Evolutionary conservation across 192 early-diverging fungal species (phyloP).

Genomic region (Allomyces macrogynus): DNA sequence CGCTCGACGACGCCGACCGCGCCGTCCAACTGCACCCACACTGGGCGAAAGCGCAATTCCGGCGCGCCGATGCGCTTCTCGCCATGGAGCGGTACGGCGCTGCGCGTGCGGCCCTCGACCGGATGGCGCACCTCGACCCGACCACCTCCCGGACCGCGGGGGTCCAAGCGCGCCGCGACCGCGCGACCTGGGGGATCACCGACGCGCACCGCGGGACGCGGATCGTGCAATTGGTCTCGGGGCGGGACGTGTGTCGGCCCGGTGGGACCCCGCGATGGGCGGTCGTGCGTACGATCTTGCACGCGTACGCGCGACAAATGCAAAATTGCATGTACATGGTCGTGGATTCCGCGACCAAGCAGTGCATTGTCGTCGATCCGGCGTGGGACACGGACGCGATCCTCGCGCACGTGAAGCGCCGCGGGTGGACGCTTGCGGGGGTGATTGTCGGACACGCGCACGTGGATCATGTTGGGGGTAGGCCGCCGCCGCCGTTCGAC

Average conservation of each 20-base stretch:
- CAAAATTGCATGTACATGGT: constrained; percentile 71
- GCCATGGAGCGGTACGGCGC: constrained; percentile 24
- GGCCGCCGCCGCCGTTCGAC: constrained; percentile 71
- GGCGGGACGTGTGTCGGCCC: constrained; percentile 42
- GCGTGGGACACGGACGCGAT: constrained; percentile 90
- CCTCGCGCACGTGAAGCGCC: constrained; percentile 28
- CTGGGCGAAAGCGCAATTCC: constrained; percentile 40
- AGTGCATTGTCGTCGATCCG: constrained; percentile 7
- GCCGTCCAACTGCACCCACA: constrained; percentile 8
- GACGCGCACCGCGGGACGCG: constrained; percentile 33
- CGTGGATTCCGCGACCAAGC: constrained; percentile 44
- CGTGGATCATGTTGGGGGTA: constrained; percentile 70
- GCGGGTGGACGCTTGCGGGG: constrained; percentile 45
- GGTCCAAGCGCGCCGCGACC: constrained; percentile 24
- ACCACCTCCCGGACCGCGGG: constrained; percentile 18
- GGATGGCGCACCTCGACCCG: constrained; percentile 21
- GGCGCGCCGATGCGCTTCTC: constrained; percentile 32
- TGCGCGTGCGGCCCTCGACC: constrained; percentile 20
- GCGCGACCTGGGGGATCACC: constrained; percentile 29
- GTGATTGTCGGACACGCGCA: constrained; percentile 65
- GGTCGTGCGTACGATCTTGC: constrained; percentile 46
- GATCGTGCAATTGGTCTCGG: constrained; percentile 46
- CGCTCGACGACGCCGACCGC: constrained; percentile 15
- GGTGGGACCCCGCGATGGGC: constrained; percentile 27
- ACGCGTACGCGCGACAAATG: constrained; percentile 60